Percentiles rank a stretch among this genome's conserved stretches.
Evolutionary conservation across 805 yeast species (phyloP).

Genomic region (Pichia membranifaciens): DNA sequence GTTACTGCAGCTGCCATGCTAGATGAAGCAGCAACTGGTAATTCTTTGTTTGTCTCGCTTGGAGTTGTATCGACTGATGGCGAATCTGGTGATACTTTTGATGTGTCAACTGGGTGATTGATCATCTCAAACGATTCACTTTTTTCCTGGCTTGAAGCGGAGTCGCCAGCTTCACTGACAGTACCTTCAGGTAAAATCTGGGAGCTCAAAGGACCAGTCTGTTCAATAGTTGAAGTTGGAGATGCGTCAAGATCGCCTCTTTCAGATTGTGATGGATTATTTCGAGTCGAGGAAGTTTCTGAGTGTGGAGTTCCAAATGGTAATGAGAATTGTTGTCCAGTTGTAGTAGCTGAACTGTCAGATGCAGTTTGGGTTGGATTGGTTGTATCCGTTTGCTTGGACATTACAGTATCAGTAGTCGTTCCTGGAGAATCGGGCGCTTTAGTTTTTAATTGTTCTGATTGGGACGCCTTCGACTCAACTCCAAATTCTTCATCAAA

Average conservation of each 20-base stretch:
- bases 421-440: constrained; percentile 19
- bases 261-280: constrained; percentile 86
- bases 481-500: constrained; percentile 22
- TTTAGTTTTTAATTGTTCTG: background rate
- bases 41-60: background rate
- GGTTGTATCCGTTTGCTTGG: constrained; percentile 25
- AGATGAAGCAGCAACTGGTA: constrained; percentile 9
- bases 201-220: constrained; percentile 26
- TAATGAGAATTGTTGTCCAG: constrained; percentile 22
- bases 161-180: constrained; percentile 5
- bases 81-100: background rate
- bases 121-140: constrained; percentile 52
- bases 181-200: constrained; percentile 28
- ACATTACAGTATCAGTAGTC: constrained; percentile 16
- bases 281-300: constrained; percentile 83
- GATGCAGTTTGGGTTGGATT: constrained; percentile 45
- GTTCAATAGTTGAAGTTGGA: constrained; percentile 24
- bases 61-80: background rate
- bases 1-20: background rate
- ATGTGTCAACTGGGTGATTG: constrained; percentile 35
- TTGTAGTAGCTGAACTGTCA: constrained; percentile 14
- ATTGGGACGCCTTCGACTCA: constrained; percentile 3
- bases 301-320: constrained; percentile 65
- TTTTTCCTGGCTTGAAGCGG: constrained; percentile 16
- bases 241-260: constrained; percentile 59